Evolutionary conservation across 495 filamentous ascomycete species (phyloP).

Genomic region (Talaromyces ruber): DNA sequence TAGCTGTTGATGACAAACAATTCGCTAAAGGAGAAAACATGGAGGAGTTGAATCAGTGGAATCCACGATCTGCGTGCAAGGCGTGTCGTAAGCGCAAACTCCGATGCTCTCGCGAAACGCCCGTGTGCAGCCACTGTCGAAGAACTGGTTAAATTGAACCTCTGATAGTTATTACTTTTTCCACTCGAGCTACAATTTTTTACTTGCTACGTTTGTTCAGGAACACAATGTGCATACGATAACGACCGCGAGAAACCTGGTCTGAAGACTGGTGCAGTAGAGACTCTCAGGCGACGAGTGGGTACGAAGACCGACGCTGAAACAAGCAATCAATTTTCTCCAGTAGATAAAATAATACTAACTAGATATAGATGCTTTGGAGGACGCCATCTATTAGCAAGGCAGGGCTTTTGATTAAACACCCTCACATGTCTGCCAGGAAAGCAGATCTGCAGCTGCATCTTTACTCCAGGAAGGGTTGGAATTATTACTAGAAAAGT

Average conservation of each 20-base stretch:
- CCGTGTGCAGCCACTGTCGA: not conserved
- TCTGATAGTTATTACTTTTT: not conserved
- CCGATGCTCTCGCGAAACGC: constrained; percentile 14
- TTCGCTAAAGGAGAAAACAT: not conserved
- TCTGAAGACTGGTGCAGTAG: constrained; percentile 17
- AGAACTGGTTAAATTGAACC: not conserved
- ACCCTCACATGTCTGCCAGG: not conserved
- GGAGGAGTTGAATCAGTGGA: not conserved
- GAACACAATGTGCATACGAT: constrained; percentile 14
- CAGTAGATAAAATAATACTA: not conserved
- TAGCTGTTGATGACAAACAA: not conserved
- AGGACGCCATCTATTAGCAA: not conserved
- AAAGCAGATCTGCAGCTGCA: not conserved
- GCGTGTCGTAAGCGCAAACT: constrained; percentile 16
- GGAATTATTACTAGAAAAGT: not conserved
- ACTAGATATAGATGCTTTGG: not conserved
- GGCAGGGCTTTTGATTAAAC: not conserved
- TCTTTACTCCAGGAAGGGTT: not conserved
- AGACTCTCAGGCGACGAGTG: constrained; percentile 16
- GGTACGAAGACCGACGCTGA: constrained; percentile 3
- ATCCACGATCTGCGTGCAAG: constrained; percentile 9
- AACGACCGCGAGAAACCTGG: constrained; percentile 15
- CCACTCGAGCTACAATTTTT: not conserved
- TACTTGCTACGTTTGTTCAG: constrained; percentile 7
- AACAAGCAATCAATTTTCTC: not conserved